phyloP scores from a whole-genome alignment of 2,329 filamentous ascomycete species.

The Trichoderma harzianum region DNA sequence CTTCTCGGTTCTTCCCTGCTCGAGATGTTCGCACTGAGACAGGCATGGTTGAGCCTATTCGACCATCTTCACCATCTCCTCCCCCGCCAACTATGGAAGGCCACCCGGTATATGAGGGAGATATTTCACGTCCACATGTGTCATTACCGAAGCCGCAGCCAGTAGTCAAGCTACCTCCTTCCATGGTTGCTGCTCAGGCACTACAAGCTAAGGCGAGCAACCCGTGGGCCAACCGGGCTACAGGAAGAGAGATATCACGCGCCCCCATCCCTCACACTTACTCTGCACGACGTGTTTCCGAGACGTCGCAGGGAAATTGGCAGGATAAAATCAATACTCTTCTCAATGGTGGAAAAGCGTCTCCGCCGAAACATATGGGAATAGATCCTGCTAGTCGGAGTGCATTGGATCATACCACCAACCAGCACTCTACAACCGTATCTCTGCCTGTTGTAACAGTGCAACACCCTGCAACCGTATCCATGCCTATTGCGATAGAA shows the following conservation, averaged over 20 bases:
- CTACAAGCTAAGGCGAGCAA: slow-evolving; percentile 28
- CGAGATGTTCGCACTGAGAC: slow-evolving; percentile 47
- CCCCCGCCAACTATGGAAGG: slow-evolving; percentile 68
- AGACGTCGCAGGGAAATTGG: slow-evolving; percentile 55
- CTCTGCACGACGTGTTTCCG: slow-evolving; percentile 26
- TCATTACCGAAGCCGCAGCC: slow-evolving; percentile 67
- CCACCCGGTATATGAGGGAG: slow-evolving; percentile 70
- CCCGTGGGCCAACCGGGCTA: slow-evolving; percentile 36
- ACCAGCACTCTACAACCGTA: slow-evolving; percentile 60
- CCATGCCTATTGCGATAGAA: slow-evolving; percentile 47
- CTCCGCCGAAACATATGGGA: slow-evolving; percentile 55
- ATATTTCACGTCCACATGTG: slow-evolving; percentile 63
- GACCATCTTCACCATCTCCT: slow-evolving; percentile 60
- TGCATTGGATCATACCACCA: slow-evolving; percentile 55
- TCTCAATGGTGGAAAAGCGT: slow-evolving; percentile 64
- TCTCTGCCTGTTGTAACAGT: slow-evolving; percentile 51
- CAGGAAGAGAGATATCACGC: slow-evolving; percentile 31
- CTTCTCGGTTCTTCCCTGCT: slow-evolving; percentile 61
- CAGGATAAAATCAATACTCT: slow-evolving; percentile 81
- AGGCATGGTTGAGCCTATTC: slow-evolving; percentile 35
- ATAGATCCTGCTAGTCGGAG: slow-evolving; percentile 67
- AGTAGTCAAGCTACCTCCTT: slow-evolving; percentile 76
- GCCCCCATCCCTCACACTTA: slow-evolving; percentile 25
- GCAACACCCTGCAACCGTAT: slow-evolving; percentile 49
- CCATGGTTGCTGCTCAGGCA: slow-evolving; percentile 28